phyloP scores from a whole-genome alignment of 2,329 filamentous ascomycete genomes.

The Sporothrix protearum region DNA sequence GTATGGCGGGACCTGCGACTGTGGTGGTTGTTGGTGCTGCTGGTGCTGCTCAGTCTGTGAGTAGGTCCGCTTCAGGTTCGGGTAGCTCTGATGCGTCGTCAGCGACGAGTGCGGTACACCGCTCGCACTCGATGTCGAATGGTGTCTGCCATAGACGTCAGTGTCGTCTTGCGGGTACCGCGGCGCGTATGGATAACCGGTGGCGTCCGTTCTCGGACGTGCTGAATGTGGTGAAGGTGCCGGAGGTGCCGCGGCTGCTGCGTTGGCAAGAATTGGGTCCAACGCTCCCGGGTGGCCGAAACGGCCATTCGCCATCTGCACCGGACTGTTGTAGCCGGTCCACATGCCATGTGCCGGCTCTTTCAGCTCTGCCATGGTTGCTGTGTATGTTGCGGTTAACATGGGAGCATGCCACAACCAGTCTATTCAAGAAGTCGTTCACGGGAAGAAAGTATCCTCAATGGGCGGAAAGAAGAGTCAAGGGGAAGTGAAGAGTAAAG shows the following conservation, averaged over 20 bases:
- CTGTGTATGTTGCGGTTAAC: conserved; percentile 60
- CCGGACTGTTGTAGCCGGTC: conserved; percentile 53
- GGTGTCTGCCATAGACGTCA: conserved; percentile 52
- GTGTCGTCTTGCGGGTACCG: conserved; percentile 55
- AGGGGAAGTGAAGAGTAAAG: neutral
- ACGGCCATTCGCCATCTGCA: conserved; percentile 50
- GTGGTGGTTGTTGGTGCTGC: conserved; percentile 16
- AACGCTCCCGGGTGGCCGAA: conserved; percentile 45
- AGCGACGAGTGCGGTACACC: conserved; percentile 39
- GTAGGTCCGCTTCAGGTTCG: conserved; percentile 56
- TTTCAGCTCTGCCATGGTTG: conserved; percentile 62
- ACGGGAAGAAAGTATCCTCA: neutral
- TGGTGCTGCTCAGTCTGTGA: conserved; percentile 46
- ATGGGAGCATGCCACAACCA: conserved; percentile 51
- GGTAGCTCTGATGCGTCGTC: conserved; percentile 51
- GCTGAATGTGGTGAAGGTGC: conserved; percentile 44
- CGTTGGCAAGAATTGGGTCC: conserved; percentile 47
- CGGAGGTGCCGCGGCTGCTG: conserved; percentile 34
- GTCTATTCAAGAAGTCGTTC: neutral
- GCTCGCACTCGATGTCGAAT: conserved; percentile 23
- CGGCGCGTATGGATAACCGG: conserved; percentile 49
- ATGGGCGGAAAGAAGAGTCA: neutral
- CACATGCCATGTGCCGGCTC: conserved; percentile 57
- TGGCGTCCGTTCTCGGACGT: conserved; percentile 49
- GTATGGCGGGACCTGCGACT: conserved; percentile 43